These are phyloP conservation scores for Calonectria multiphialidica DNA, from an alignment of 2,329 filamentous ascomycete genomes.

Conservation along the genomic window DNA sequence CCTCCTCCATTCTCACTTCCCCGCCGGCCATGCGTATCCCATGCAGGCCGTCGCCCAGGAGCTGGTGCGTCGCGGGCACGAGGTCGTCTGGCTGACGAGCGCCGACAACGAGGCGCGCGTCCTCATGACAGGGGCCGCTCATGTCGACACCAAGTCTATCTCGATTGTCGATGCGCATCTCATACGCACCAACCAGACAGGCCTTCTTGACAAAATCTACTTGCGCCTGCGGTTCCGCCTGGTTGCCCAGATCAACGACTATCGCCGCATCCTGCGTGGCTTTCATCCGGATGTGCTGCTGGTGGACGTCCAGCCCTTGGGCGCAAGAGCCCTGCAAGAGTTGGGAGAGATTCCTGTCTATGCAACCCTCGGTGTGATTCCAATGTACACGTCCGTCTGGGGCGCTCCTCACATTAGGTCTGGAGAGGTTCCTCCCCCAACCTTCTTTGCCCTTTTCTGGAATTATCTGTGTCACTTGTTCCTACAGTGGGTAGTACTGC, in stretches of 20 bases:
- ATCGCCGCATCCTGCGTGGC: slow-evolving; percentile 45
- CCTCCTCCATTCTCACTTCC: slow-evolving; percentile 54
- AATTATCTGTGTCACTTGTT: slow-evolving; percentile 45
- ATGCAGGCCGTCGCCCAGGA: slow-evolving; percentile 54
- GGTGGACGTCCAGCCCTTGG: slow-evolving; percentile 53
- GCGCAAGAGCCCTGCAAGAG: slow-evolving; percentile 50
- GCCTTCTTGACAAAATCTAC: slow-evolving; percentile 47
- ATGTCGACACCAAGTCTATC: slow-evolving; percentile 47
- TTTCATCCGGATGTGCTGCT: slow-evolving; percentile 49
- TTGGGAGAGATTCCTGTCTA: slow-evolving; percentile 50
- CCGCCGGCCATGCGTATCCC: slow-evolving; percentile 53
- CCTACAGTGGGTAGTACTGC: slow-evolving; percentile 42
- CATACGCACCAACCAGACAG: slow-evolving; percentile 41
- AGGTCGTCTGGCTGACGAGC: slow-evolving; percentile 53
- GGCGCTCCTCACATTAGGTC: slow-evolving; percentile 47
- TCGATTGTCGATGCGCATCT: slow-evolving; percentile 48
- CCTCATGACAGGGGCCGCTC: slow-evolving; percentile 48
- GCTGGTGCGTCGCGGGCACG: slow-evolving; percentile 51
- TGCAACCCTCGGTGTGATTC: slow-evolving; percentile 54
- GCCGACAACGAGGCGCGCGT: slow-evolving; percentile 50
- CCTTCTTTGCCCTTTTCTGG: slow-evolving; percentile 38
- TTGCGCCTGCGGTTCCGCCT: slow-evolving; percentile 43
- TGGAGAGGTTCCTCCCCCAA: slow-evolving; percentile 46
- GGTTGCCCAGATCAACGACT: slow-evolving; percentile 51
- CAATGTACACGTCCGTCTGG: slow-evolving; percentile 49